A percentile compares a stretch with the other conserved stretches of the same genome.
Evolutionary conservation across 2,329 filamentous ascomycete species (phyloP).

Genomic region (Ophiognomonia clavigignenti-juglandacearum): DNA sequence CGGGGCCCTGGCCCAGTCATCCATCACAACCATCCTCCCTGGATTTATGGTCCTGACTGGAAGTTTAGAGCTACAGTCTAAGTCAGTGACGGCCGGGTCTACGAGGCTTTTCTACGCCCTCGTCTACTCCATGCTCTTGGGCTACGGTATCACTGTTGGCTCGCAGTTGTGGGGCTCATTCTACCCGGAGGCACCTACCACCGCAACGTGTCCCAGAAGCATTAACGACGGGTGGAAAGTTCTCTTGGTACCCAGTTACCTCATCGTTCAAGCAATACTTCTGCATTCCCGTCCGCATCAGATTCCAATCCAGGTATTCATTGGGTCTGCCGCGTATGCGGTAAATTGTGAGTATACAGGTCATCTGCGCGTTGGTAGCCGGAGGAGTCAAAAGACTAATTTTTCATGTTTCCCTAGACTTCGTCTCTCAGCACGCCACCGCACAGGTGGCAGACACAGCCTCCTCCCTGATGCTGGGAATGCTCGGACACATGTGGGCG

Average conservation of each 20-base stretch:
- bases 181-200: conserved; percentile 26
- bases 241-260: conserved; percentile 63
- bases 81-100: conserved; percentile 11
- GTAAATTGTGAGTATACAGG: no score
- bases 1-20: conserved; percentile 8
- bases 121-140: conserved; percentile 11
- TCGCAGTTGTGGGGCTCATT: conserved; percentile 27
- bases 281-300: conserved; percentile 12
- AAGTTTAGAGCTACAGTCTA: conserved; percentile 12
- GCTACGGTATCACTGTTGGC: conserved; percentile 21
- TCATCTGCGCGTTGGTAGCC: no score
- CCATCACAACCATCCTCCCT: conserved; percentile 10
- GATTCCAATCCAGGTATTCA: conserved; percentile 15
- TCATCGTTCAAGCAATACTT: conserved; percentile 42
- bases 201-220: conserved; percentile 24
- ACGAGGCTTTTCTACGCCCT: conserved; percentile 12
- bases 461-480: conserved; percentile 12
- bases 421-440: conserved; percentile 16
- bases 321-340: conserved; percentile 16
- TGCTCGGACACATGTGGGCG: conserved; percentile 16
- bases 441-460: conserved; percentile 15
- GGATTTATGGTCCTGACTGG: conserved; percentile 13
- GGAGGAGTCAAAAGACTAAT: no score
- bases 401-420: no score
- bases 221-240: conserved; percentile 41